These are phyloP conservation scores for Salix brachista DNA, from an alignment of 345 rosid genomes.

Conservation along the genomic window DNA sequence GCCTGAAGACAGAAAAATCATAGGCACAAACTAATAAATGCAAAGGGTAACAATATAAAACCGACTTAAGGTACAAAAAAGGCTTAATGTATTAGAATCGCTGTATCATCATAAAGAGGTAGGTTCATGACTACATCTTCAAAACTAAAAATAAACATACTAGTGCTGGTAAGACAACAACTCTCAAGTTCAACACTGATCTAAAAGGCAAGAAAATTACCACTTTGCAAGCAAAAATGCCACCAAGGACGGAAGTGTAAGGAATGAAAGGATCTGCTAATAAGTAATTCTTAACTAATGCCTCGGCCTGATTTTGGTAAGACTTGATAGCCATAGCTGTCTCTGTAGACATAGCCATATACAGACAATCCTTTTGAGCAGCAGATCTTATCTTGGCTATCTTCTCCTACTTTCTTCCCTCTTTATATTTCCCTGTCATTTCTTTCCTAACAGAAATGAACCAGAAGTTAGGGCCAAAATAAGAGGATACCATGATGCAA, in stretches of 20 bases:
- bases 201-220: slow-evolving; percentile 29
- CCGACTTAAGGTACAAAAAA: neutral
- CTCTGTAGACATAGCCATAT: slow-evolving; percentile 27
- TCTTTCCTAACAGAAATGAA: slow-evolving; percentile 10
- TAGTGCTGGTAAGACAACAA: neutral
- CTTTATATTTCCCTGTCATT: slow-evolving; percentile 17
- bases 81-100: neutral
- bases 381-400: slow-evolving; percentile 6
- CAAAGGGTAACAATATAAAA: neutral
- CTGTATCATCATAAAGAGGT: neutral
- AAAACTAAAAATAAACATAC: neutral
- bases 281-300: slow-evolving; percentile 55
- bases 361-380: slow-evolving; percentile 15
- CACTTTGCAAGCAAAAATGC: slow-evolving; percentile 77
- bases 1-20: slow-evolving; percentile 10
- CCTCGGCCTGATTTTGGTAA: slow-evolving; percentile 62
- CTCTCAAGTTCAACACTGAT: neutral
- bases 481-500: neutral
- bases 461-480: neutral
- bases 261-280: slow-evolving; percentile 64
- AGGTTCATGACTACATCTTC: neutral
- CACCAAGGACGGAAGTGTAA: slow-evolving; percentile 65
- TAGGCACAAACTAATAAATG: neutral
- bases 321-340: slow-evolving; percentile 54
- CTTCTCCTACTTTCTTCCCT: slow-evolving; percentile 13